phyloP scores from a whole-genome alignment of 2,329 filamentous ascomycete species.

The Ophiostoma fasciatum region DNA sequence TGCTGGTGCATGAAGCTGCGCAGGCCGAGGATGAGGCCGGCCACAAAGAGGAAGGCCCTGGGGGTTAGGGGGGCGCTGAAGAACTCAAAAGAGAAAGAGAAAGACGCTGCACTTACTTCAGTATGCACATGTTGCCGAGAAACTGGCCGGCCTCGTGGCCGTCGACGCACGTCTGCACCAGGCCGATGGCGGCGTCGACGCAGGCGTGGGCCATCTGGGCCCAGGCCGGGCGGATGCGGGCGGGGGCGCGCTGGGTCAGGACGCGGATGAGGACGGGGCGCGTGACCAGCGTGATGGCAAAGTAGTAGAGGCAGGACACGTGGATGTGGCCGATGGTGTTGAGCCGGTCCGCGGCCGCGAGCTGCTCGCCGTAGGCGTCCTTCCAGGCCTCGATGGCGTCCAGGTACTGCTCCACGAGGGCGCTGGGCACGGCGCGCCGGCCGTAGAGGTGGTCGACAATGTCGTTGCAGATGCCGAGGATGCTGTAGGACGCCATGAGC shows the following conservation, averaged over 20 bases:
- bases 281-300: conserved; percentile 12
- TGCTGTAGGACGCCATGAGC: conserved; percentile 25
- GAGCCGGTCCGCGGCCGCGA: background rate
- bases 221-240: background rate
- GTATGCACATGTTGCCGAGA: conserved; percentile 9
- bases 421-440: background rate
- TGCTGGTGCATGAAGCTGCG: conserved; percentile 1
- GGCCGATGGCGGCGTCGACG: conserved; percentile 10
- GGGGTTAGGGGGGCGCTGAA: background rate
- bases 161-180: conserved; percentile 12
- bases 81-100: background rate
- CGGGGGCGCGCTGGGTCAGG: background rate
- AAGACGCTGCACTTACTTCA: conserved; percentile 1
- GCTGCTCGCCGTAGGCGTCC: background rate
- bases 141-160: conserved; percentile 8
- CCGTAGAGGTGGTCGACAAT: conserved; percentile 26
- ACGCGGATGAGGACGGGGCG: conserved; percentile 11
- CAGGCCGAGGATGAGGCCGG: conserved; percentile 41
- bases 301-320: conserved; percentile 12
- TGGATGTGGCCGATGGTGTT: conserved; percentile 11
- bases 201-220: conserved; percentile 11
- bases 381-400: conserved; percentile 5
- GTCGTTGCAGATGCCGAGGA: conserved; percentile 28
- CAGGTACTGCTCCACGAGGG: conserved; percentile 6
- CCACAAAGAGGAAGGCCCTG: conserved; percentile 39